Conservation (phyloP, 1,284 basidiomycete species). For the Microbotryum intermedium region DNA sequence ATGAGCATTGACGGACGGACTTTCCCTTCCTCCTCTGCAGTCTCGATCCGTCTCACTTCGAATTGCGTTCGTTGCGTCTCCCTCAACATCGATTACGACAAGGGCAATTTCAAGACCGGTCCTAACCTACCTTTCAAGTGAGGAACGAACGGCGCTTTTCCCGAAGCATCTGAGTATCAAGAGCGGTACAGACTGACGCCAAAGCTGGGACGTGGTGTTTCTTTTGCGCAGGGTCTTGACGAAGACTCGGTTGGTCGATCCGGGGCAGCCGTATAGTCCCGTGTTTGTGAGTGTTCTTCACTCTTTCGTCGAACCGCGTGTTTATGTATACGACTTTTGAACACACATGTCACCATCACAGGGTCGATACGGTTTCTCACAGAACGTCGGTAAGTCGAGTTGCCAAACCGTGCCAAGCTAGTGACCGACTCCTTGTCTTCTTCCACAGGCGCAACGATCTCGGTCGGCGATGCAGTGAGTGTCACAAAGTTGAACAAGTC, state of each 20-base stretch:
- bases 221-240: not conserved
- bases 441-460: not conserved
- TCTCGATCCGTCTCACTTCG: constrained; percentile 1
- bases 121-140: not conserved
- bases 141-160: not conserved
- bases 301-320: too few species aligned
- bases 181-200: not conserved
- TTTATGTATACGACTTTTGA: too few species aligned
- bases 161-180: not conserved
- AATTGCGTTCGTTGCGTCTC: constrained; percentile 14
- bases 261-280: not conserved
- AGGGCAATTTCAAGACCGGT: not conserved
- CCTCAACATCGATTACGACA: constrained; percentile 17
- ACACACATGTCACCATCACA: too few species aligned
- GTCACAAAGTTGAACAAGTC: constrained; percentile 3
- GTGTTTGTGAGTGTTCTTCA: constrained; percentile 4
- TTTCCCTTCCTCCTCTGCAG: not conserved
- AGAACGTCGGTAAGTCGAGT: not conserved
- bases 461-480: constrained; percentile 2
- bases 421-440: too few species aligned
- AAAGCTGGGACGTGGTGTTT: too few species aligned
- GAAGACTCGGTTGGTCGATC: constrained; percentile 9
- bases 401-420: not conserved
- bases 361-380: constrained; percentile 16
- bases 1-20: not conserved